phyloP scores from a whole-genome alignment of 1,284 basidiomycete genomes.

The Cystobasidiaceae sp. region DNA sequence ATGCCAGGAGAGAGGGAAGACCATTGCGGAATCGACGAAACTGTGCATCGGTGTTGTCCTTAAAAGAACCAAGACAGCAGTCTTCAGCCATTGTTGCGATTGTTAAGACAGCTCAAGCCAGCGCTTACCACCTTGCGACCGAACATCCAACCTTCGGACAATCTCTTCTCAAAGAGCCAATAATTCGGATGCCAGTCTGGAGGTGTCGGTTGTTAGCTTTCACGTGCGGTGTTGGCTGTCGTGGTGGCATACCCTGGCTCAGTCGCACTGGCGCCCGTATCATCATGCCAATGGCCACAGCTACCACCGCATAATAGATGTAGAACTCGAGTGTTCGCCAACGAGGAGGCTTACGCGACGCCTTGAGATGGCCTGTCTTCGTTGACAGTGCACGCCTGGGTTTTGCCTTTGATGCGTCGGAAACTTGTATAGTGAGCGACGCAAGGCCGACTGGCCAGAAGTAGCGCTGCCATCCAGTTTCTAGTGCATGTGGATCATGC shows the following conservation, averaged over 20 bases:
- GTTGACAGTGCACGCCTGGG: too few species aligned
- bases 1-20: slow-evolving; percentile 41
- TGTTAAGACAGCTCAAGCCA: background rate
- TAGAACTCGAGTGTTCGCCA: slow-evolving; percentile 82
- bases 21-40: slow-evolving; percentile 48
- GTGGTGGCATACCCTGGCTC: slow-evolving; percentile 61
- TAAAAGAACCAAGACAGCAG: background rate
- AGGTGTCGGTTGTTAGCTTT: background rate
- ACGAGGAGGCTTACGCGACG: slow-evolving; percentile 48
- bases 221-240: background rate
- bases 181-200: slow-evolving; percentile 72
- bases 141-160: slow-evolving; percentile 57
- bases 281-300: slow-evolving; percentile 68
- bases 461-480: too few species aligned
- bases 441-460: too few species aligned
- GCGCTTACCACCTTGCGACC: slow-evolving; percentile 49
- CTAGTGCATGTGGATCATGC: too few species aligned
- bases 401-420: too few species aligned
- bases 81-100: background rate
- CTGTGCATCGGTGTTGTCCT: slow-evolving; percentile 50
- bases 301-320: slow-evolving; percentile 64
- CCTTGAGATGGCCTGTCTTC: too few species aligned
- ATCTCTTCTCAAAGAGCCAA: slow-evolving; percentile 55
- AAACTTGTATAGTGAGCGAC: too few species aligned
- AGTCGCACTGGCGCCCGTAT: slow-evolving; percentile 70